A percentile compares a stretch with the other conserved stretches of the same genome.
These are phyloP conservation scores for Capsaspora owczarzaki DNA, from an alignment of 78 protist genomes.

Conservation along the genomic window DNA sequence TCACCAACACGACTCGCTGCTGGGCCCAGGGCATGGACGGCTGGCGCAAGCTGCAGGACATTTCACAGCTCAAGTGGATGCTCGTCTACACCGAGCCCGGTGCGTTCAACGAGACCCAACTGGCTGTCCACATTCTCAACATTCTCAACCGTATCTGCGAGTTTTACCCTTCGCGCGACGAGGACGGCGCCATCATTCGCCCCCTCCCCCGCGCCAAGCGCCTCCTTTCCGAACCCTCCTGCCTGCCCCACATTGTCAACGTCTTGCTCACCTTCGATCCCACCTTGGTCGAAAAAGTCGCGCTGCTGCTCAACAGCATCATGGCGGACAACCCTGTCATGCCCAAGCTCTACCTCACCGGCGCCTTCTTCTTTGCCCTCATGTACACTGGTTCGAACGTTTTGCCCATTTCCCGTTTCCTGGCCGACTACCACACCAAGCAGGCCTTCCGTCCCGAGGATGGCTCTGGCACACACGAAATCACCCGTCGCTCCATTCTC, in stretches of 20 bases:
- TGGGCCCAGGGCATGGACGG: conserved; percentile 82
- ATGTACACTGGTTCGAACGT: conserved; percentile 71
- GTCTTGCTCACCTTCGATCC: conserved; percentile 64
- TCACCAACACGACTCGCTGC: background rate
- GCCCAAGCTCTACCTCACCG: conserved; percentile 54
- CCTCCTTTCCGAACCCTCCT: conserved; percentile 47
- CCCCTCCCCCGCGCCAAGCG: conserved; percentile 70
- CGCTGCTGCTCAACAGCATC: background rate
- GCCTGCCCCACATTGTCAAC: conserved; percentile 69
- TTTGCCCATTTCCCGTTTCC: conserved; percentile 35
- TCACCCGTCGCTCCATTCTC: conserved; percentile 40
- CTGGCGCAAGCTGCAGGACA: conserved; percentile 44
- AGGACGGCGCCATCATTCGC: conserved; percentile 51
- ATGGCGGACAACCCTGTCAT: conserved; percentile 21
- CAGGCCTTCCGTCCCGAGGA: conserved; percentile 42
- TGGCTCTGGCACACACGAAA: no score
- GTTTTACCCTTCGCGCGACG: conserved; percentile 57
- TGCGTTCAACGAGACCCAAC: conserved; percentile 32
- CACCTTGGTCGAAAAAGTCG: conserved; percentile 37
- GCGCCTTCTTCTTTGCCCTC: conserved; percentile 64
- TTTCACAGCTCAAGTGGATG: conserved; percentile 64
- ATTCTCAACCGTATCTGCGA: conserved; percentile 39
- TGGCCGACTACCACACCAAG: conserved; percentile 40
- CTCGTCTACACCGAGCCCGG: conserved; percentile 27
- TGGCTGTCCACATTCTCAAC: conserved; percentile 27